A percentile compares a stretch with the other conserved stretches of the same genome.
phyloP scores from a whole-genome alignment of 2,329 filamentous ascomycete genomes.

The Paecilomyces fulvus region DNA sequence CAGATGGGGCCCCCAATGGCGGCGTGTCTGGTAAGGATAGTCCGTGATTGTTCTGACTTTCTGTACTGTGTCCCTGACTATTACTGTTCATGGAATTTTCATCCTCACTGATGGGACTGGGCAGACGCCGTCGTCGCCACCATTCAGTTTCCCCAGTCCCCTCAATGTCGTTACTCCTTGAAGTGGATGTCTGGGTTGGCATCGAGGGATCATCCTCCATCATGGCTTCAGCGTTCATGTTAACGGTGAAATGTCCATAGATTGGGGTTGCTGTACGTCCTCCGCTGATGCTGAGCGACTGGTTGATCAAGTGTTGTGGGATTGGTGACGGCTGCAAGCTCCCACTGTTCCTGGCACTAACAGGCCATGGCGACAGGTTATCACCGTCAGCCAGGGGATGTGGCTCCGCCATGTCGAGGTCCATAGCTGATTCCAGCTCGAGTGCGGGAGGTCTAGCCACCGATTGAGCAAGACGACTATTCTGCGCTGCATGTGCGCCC shows the following conservation, averaged over 20 bases:
- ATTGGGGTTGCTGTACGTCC: conserved; percentile 20
- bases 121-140: conserved; percentile 21
- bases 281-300: conserved; percentile 24
- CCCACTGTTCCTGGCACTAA: conserved; percentile 10
- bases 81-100: conserved; percentile 11
- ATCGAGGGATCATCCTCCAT: conserved; percentile 2
- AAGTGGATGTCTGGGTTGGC: background rate
- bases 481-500: conserved; percentile 3
- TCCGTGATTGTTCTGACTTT: background rate
- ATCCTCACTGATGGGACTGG: conserved; percentile 33
- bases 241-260: conserved; percentile 19
- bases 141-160: conserved; percentile 10
- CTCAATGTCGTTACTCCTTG: background rate
- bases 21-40: conserved; percentile 4
- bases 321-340: conserved; percentile 21
- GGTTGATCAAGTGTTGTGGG: conserved; percentile 18
- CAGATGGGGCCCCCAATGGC: background rate
- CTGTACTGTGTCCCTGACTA: background rate
- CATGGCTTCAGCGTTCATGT: conserved; percentile 11
- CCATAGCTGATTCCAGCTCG: conserved; percentile 14
- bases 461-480: conserved; percentile 1
- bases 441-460: conserved; percentile 3
- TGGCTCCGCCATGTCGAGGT: conserved; percentile 21
- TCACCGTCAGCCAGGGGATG: conserved; percentile 11
- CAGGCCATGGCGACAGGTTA: conserved; percentile 13